Evolutionary conservation across 495 filamentous ascomycete species (phyloP).

Genomic region (Tuber borchii): DNA sequence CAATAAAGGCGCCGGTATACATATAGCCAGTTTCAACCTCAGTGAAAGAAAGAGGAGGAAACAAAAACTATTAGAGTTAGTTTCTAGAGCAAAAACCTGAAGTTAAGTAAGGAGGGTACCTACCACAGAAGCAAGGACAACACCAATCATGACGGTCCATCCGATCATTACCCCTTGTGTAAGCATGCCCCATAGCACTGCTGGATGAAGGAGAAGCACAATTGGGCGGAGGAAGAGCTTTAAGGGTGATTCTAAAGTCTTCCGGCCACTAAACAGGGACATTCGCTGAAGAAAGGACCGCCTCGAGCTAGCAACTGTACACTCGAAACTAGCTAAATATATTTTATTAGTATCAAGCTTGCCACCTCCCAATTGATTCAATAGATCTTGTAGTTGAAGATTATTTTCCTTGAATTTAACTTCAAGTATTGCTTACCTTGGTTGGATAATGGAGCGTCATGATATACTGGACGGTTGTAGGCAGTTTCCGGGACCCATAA

Average conservation of each 20-base stretch:
- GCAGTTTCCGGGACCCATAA: slow-evolving; percentile 84
- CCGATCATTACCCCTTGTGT: slow-evolving; percentile 88
- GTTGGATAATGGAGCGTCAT: slow-evolving; percentile 1
- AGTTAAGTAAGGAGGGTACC: neutral
- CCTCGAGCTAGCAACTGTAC: neutral
- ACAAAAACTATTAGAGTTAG: slow-evolving; percentile 51
- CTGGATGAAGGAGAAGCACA: slow-evolving; percentile 67
- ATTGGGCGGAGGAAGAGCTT: slow-evolving; percentile 60
- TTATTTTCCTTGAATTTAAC: neutral
- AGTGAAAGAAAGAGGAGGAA: slow-evolving; percentile 70
- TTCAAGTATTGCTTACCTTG: neutral
- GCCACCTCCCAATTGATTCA: neutral
- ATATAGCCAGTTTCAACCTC: slow-evolving; percentile 81
- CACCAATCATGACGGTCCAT: slow-evolving; percentile 91
- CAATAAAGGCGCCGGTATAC: slow-evolving; percentile 80
- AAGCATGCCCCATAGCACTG: slow-evolving; percentile 80
- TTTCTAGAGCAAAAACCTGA: slow-evolving; percentile 1
- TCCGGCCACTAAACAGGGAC: slow-evolving; percentile 70
- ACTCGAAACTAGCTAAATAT: neutral
- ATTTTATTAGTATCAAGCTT: neutral
- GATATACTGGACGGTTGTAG: slow-evolving; percentile 51
- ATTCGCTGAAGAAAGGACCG: slow-evolving; percentile 43
- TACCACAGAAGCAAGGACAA: slow-evolving; percentile 67
- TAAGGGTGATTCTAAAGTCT: slow-evolving; percentile 61
- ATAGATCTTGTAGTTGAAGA: neutral